A percentile compares a stretch with the other conserved stretches of the same genome.
phyloP scores from a whole-genome alignment of 2,329 filamentous ascomycete genomes.

The Xylogone sp. region DNA sequence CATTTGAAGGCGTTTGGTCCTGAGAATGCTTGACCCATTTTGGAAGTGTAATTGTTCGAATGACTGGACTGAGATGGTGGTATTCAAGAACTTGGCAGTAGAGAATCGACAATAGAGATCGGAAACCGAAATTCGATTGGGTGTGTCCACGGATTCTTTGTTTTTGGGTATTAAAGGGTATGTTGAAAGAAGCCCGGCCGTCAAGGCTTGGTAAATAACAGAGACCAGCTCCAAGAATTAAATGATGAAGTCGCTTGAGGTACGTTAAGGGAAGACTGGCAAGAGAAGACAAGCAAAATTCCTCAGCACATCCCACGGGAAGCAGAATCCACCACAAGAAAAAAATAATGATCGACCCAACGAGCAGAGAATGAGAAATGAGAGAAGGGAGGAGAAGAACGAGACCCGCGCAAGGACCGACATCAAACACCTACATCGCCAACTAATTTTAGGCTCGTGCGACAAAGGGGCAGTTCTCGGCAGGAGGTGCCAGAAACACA shows the following conservation, averaged over 20 bases:
- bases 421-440: not conserved
- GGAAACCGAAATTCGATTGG: no score
- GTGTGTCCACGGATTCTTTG: no score
- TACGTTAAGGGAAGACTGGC: not conserved
- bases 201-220: no score
- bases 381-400: not conserved
- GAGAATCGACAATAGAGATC: no score
- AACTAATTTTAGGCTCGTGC: not conserved
- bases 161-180: no score
- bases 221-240: not conserved
- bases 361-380: no score
- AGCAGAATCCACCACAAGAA: not conserved
- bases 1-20: conserved; percentile 30
- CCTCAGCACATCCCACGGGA: not conserved
- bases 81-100: no score
- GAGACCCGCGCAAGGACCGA: not conserved
- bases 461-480: no score
- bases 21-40: conserved; percentile 26
- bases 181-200: no score
- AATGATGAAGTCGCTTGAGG: not conserved
- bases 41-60: not conserved
- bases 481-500: no score
- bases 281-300: not conserved
- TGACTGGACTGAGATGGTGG: not conserved
- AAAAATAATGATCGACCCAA: no score